These are phyloP conservation scores for Sungouiozyma ichnusensis DNA, from an alignment of 805 yeast genomes.

Conservation along the genomic window DNA sequence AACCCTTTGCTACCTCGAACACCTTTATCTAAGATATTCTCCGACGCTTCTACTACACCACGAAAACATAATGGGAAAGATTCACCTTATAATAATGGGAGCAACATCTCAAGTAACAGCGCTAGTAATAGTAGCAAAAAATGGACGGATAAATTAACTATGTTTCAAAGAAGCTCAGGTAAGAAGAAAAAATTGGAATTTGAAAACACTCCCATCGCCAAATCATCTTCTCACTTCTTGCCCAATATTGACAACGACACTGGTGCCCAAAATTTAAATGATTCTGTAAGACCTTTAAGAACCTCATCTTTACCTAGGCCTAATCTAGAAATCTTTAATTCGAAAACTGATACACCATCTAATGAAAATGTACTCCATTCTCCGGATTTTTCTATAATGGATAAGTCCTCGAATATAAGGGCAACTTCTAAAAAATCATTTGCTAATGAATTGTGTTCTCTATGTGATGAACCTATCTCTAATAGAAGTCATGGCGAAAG, in stretches of 20 bases:
- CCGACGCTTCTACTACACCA: not conserved
- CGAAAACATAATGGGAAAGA: not conserved
- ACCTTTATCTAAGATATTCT: not conserved
- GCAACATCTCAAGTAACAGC: too few relatives aligned
- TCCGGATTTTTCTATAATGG: not conserved
- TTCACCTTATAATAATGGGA: not conserved
- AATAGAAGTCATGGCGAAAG: constrained; percentile 36
- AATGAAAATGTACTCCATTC: not conserved
- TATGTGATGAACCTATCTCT: constrained; percentile 44
- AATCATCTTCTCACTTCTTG: constrained; percentile 1
- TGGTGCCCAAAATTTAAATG: too few relatives aligned
- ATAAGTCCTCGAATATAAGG: not conserved
- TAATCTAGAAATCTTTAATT: constrained; percentile 3
- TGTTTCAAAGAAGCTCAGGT: constrained; percentile 11
- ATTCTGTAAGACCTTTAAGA: constrained; percentile 11
- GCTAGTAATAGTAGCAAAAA: constrained; percentile 5
- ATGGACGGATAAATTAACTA: constrained; percentile 19
- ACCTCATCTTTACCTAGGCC: constrained; percentile 25
- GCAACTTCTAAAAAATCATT: constrained; percentile 17
- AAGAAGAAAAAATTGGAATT: constrained; percentile 7
- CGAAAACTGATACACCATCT: not conserved
- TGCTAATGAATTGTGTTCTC: constrained; percentile 20
- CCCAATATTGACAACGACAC: not conserved
- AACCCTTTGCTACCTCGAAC: not conserved
- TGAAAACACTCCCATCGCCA: not conserved